Percentiles rank a stretch among this genome's conserved stretches.
These are phyloP conservation scores for Chaetoscypha palmicola DNA, from an alignment of 2,329 filamentous ascomycete species.

Conservation along the genomic window DNA sequence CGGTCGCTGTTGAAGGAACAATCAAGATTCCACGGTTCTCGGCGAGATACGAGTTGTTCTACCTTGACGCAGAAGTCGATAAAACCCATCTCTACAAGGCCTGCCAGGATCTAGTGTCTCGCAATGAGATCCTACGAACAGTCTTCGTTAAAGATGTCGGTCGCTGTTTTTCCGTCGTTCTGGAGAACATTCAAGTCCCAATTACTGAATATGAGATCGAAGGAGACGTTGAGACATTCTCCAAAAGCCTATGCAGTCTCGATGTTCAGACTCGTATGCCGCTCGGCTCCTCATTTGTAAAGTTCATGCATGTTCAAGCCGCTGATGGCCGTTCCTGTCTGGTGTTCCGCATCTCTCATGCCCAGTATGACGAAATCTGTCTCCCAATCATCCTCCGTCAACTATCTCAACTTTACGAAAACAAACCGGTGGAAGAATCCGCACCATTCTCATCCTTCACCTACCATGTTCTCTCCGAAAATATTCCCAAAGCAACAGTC, in stretches of 20 bases:
- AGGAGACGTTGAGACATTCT: slow-evolving; percentile 30
- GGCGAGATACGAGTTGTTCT: slow-evolving; percentile 34
- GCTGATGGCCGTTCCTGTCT: slow-evolving; percentile 30
- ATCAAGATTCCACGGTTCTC: slow-evolving; percentile 31
- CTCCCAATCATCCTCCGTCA: slow-evolving; percentile 32
- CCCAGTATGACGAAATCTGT: slow-evolving; percentile 59
- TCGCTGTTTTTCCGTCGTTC: slow-evolving; percentile 31
- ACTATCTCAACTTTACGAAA: slow-evolving; percentile 31
- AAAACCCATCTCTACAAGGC: slow-evolving; percentile 21
- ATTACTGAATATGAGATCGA: slow-evolving; percentile 25
- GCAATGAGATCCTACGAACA: slow-evolving; percentile 35
- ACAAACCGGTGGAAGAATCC: slow-evolving; percentile 22
- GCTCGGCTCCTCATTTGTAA: slow-evolving; percentile 34
- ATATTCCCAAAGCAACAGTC: slow-evolving; percentile 29
- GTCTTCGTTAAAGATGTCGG: slow-evolving; percentile 33
- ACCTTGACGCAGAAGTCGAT: slow-evolving; percentile 30
- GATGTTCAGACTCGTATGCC: slow-evolving; percentile 34
- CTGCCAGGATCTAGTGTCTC: slow-evolving; percentile 28
- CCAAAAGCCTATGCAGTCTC: slow-evolving; percentile 26
- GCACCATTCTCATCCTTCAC: slow-evolving; percentile 36
- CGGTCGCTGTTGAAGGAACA: slow-evolving; percentile 36
- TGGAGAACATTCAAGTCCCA: slow-evolving; percentile 30
- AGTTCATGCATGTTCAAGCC: slow-evolving; percentile 23
- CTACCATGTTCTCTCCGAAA: slow-evolving; percentile 2
- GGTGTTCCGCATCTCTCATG: slow-evolving; percentile 43